Evolutionary conservation across 2,329 filamentous ascomycete genomes (phyloP).

Genomic region (Colletotrichum viniferum): DNA sequence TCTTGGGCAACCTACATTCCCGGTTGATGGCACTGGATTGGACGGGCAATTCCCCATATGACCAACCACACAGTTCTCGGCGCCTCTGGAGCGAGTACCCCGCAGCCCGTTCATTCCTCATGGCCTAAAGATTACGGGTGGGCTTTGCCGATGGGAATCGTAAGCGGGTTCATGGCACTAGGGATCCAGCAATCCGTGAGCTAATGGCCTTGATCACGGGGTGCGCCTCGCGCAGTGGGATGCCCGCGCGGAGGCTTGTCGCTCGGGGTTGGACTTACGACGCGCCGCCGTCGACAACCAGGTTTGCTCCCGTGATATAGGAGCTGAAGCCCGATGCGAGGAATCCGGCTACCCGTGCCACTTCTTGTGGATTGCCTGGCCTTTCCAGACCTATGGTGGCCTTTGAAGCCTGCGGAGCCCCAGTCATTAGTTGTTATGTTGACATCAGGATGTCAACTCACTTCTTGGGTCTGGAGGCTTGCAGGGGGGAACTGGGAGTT

Average conservation of each 20-base stretch:
- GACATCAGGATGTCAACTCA: slow-evolving; percentile 18
- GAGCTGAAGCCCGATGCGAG: slow-evolving; percentile 66
- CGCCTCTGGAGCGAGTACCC: background rate
- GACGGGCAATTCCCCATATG: background rate
- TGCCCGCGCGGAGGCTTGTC: background rate
- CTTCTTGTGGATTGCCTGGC: slow-evolving; percentile 60
- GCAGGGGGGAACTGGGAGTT: slow-evolving; percentile 59
- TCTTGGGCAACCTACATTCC: background rate
- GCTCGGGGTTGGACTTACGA: slow-evolving; percentile 31
- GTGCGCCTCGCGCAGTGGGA: background rate
- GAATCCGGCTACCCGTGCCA: slow-evolving; percentile 65
- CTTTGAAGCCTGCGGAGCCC: slow-evolving; percentile 41
- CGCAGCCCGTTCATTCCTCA: background rate
- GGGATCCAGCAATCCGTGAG: slow-evolving; percentile 11
- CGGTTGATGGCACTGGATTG: background rate
- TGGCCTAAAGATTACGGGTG: background rate
- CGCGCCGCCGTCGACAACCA: slow-evolving; percentile 66
- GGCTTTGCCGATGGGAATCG: slow-evolving; percentile 37
- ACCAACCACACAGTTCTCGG: background rate
- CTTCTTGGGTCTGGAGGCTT: slow-evolving; percentile 53
- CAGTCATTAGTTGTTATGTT: background rate
- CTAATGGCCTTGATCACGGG: background rate
- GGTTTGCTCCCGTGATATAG: slow-evolving; percentile 66
- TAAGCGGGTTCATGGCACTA: slow-evolving; percentile 44
- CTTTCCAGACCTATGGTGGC: slow-evolving; percentile 62